phyloP scores from a whole-genome alignment of 176 grass and related monocot genomes.

The Cenchrus americanus region DNA sequence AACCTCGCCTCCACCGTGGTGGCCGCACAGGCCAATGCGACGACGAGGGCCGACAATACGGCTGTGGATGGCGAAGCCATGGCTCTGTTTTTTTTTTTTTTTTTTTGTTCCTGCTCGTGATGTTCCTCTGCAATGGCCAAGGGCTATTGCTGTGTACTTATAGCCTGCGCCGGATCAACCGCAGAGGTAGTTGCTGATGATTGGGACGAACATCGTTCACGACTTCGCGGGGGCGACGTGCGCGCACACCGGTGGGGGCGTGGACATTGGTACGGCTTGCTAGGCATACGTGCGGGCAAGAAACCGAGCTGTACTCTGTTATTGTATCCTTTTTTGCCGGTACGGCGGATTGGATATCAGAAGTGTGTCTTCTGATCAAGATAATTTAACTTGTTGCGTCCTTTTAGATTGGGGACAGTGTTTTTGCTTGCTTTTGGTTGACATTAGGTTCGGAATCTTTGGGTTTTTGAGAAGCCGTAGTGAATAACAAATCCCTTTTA shows the following conservation, averaged over 20 bases:
- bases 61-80: slow-evolving; percentile 44
- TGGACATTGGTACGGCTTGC: slow-evolving; percentile 34
- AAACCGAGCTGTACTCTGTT: slow-evolving; percentile 49
- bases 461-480: background rate
- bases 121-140: background rate
- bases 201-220: slow-evolving; percentile 16
- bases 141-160: slow-evolving; percentile 29
- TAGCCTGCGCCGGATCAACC: background rate
- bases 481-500: background rate
- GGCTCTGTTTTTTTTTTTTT: background rate
- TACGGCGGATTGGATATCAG: slow-evolving; percentile 18
- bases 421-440: background rate
- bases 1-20: slow-evolving; percentile 54
- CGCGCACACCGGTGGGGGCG: slow-evolving; percentile 5
- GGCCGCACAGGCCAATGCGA: slow-evolving; percentile 37
- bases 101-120: background rate
- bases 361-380: background rate
- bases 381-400: background rate
- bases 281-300: slow-evolving; percentile 47
- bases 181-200: slow-evolving; percentile 25
- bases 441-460: background rate
- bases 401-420: slow-evolving; percentile 4
- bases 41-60: slow-evolving; percentile 21
- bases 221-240: slow-evolving; percentile 34
- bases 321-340: slow-evolving; percentile 36